These are phyloP conservation scores for Salix arbutifolia DNA, from an alignment of 345 rosid genomes.

Conservation along the genomic window DNA sequence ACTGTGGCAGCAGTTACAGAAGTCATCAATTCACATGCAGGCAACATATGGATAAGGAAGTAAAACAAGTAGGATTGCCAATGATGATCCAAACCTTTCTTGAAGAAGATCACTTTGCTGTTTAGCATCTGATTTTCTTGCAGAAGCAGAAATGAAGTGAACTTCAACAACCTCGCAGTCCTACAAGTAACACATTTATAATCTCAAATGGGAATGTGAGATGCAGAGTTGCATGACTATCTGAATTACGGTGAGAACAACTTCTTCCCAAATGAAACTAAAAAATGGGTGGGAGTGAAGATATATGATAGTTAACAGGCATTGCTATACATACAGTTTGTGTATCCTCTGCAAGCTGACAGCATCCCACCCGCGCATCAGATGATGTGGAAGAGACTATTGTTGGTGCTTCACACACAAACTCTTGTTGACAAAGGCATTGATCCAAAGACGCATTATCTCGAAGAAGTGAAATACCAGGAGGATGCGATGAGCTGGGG, in stretches of 20 bases:
- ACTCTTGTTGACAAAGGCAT: conserved; percentile 26
- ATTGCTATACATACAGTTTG: conserved; percentile 32
- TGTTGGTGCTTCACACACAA: conserved; percentile 25
- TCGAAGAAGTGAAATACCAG: conserved; percentile 21
- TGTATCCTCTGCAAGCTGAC: conserved; percentile 26
- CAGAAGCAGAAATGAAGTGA: conserved; percentile 20
- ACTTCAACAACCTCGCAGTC: conserved; percentile 37
- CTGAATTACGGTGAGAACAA: neutral
- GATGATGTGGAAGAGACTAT: conserved; percentile 22
- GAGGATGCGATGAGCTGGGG: conserved; percentile 15
- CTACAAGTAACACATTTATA: conserved; percentile 35
- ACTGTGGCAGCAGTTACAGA: neutral
- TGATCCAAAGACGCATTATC: conserved; percentile 24
- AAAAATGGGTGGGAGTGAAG: neutral
- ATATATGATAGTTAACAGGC: neutral
- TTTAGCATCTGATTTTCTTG: conserved; percentile 27
- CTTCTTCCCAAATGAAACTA: neutral
- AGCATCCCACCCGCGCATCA: conserved; percentile 29
- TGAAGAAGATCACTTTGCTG: conserved; percentile 35
- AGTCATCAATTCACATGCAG: neutral
- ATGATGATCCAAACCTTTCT: conserved; percentile 51
- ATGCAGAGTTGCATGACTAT: neutral
- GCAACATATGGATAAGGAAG: neutral
- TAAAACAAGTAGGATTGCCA: neutral
- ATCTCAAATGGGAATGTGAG: conserved; percentile 16